These are phyloP conservation scores for Phragmites australis DNA, from an alignment of 176 grass and related monocot genomes.

Conservation along the genomic window DNA sequence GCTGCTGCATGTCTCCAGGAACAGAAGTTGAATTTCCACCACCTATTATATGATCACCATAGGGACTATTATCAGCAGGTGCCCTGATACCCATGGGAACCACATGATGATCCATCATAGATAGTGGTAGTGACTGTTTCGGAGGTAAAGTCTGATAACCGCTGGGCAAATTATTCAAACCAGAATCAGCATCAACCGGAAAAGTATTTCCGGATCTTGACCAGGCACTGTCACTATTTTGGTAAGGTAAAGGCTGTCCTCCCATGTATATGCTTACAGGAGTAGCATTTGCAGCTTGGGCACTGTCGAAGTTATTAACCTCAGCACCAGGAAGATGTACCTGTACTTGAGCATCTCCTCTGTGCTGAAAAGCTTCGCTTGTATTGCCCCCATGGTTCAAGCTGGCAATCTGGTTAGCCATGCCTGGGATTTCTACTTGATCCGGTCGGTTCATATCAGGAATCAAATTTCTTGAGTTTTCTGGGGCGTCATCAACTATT, in stretches of 20 bases:
- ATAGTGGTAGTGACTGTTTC: conserved; percentile 47
- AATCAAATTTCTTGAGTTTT: conserved; percentile 59
- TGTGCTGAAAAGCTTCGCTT: conserved; percentile 39
- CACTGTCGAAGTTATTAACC: conserved; percentile 37
- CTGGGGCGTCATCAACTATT: conserved; percentile 30
- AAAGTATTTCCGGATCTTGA: conserved; percentile 49
- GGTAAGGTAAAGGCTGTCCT: conserved; percentile 41
- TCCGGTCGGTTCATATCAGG: conserved; percentile 59
- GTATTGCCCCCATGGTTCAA: conserved; percentile 39
- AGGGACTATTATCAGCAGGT: conserved; percentile 58
- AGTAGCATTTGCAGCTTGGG: conserved; percentile 41
- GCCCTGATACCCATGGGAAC: conserved; percentile 48
- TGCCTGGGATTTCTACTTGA: conserved; percentile 42
- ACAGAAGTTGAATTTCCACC: conserved; percentile 54
- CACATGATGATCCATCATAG: conserved; percentile 50
- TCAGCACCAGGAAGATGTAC: conserved; percentile 34
- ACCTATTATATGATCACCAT: conserved; percentile 45
- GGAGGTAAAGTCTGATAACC: conserved; percentile 36
- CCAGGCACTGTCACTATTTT: conserved; percentile 39
- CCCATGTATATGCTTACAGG: conserved; percentile 54
- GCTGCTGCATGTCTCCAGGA: conserved; percentile 57
- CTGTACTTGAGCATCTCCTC: conserved; percentile 48
- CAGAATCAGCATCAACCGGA: conserved; percentile 33
- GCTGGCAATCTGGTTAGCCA: conserved; percentile 40
- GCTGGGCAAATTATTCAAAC: conserved; percentile 47